These are phyloP conservation scores for Rhodocollybia butyracea DNA, from an alignment of 768 basidiomycete species.

Conservation along the genomic window DNA sequence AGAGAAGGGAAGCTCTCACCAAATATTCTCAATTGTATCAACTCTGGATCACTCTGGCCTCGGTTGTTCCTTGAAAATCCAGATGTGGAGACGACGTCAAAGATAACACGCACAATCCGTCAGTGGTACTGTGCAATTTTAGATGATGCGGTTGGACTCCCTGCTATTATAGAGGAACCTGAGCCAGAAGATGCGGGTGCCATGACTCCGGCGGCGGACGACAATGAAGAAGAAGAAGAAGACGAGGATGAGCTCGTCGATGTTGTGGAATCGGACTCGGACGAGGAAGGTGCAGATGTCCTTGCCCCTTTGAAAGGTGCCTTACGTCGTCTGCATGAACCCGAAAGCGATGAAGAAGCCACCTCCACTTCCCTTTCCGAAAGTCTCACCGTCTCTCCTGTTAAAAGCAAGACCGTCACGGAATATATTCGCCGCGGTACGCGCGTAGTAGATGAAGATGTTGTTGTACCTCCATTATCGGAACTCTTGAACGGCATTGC, in stretches of 20 bases:
- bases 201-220: background rate
- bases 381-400: constrained; percentile 24
- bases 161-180: constrained; percentile 21
- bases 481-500: constrained; percentile 44
- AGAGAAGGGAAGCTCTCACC: constrained; percentile 55
- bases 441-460: constrained; percentile 55
- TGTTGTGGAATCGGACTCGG: constrained; percentile 60
- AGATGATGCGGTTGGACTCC: constrained; percentile 64
- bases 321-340: constrained; percentile 51
- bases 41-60: constrained; percentile 67
- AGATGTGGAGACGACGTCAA: constrained; percentile 63
- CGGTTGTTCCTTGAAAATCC: constrained; percentile 75
- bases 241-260: constrained; percentile 65
- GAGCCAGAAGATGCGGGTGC: constrained; percentile 18
- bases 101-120: constrained; percentile 61
- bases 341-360: constrained; percentile 30
- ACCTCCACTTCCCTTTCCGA: constrained; percentile 27
- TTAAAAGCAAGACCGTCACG: constrained; percentile 14
- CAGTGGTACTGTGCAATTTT: constrained; percentile 66
- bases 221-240: constrained; percentile 33
- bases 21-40: constrained; percentile 55
- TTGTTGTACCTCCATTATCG: constrained; percentile 47
- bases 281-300: constrained; percentile 47
- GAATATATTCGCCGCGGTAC: constrained; percentile 54
- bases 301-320: constrained; percentile 70